These are phyloP conservation scores for Populus hybrid DNA, from an alignment of 441 rosid species.

Conservation along the genomic window DNA sequence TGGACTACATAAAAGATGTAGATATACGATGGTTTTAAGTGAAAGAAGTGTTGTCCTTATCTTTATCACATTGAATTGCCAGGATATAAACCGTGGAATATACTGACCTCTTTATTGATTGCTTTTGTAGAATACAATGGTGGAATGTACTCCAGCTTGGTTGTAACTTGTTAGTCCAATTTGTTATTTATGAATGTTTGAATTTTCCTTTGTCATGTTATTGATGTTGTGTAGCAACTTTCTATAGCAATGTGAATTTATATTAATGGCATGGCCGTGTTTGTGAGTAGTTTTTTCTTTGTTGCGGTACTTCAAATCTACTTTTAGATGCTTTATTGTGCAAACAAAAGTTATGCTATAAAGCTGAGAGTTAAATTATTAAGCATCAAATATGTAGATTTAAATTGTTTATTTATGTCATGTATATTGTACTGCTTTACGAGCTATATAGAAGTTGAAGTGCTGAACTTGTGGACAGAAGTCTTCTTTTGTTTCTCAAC, in stretches of 20 bases:
- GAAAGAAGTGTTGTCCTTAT: too few species aligned
- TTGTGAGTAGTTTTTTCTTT: neutral
- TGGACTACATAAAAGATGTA: neutral
- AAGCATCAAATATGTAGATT: neutral
- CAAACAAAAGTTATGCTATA: neutral
- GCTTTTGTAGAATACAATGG: neutral
- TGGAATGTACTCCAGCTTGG: neutral
- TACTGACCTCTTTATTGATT: neutral
- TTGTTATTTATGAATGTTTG: slow-evolving; percentile 1
- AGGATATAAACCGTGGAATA: neutral
- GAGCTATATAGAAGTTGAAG: neutral
- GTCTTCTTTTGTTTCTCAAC: neutral
- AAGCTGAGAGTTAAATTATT: neutral
- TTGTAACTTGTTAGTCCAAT: neutral
- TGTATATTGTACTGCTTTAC: neutral
- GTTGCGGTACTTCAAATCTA: neutral
- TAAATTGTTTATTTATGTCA: neutral
- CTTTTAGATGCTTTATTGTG: neutral
- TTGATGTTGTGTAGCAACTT: neutral
- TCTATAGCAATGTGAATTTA: neutral
- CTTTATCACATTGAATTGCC: neutral
- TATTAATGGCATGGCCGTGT: neutral
- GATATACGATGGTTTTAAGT: neutral
- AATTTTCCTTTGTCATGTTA: neutral
- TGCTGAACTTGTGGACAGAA: neutral